Evolutionary conservation across 2,329 filamentous ascomycete genomes (phyloP).

Genomic region (Trichoderma sp.): DNA sequence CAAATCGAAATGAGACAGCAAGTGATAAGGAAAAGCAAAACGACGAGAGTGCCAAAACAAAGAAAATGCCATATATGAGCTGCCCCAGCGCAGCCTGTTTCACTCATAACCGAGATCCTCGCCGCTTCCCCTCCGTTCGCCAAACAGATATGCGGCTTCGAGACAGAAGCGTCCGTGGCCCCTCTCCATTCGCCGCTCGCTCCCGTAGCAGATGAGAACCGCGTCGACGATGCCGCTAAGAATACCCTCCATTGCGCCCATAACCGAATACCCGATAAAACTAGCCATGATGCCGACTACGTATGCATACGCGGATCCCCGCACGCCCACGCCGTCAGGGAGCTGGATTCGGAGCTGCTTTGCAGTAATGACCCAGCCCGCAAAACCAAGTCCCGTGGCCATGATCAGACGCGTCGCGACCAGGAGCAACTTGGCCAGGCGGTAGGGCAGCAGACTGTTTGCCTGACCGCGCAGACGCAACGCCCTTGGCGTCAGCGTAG

Average conservation of each 20-base stretch:
- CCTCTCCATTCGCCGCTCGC: constrained; percentile 72
- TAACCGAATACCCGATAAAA: constrained; percentile 90
- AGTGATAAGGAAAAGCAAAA: neutral
- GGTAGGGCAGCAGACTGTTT: constrained; percentile 75
- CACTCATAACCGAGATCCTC: constrained; percentile 36
- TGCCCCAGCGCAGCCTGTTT: neutral
- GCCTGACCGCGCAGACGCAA: constrained; percentile 49
- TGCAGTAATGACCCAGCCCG: constrained; percentile 94
- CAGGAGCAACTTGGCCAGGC: constrained; percentile 86
- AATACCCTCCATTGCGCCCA: constrained; percentile 88
- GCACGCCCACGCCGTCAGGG: constrained; percentile 57
- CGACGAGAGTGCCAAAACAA: neutral
- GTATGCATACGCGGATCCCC: constrained; percentile 91
- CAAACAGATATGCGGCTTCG: constrained; percentile 87
- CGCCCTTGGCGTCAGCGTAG: constrained; percentile 63
- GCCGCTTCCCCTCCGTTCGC: constrained; percentile 54
- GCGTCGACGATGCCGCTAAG: constrained; percentile 85
- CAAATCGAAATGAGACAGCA: neutral
- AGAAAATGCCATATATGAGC: constrained; percentile 3
- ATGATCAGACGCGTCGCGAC: constrained; percentile 91
- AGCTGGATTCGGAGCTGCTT: constrained; percentile 68
- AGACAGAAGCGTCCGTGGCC: constrained; percentile 80
- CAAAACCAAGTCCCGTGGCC: constrained; percentile 85
- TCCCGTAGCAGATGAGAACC: constrained; percentile 90
- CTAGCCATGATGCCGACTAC: constrained; percentile 89